A percentile compares a stretch with the other conserved stretches of the same genome.
These are phyloP conservation scores for Aspergillus brasiliensis DNA, from an alignment of 2,329 filamentous ascomycete species.

Conservation along the genomic window DNA sequence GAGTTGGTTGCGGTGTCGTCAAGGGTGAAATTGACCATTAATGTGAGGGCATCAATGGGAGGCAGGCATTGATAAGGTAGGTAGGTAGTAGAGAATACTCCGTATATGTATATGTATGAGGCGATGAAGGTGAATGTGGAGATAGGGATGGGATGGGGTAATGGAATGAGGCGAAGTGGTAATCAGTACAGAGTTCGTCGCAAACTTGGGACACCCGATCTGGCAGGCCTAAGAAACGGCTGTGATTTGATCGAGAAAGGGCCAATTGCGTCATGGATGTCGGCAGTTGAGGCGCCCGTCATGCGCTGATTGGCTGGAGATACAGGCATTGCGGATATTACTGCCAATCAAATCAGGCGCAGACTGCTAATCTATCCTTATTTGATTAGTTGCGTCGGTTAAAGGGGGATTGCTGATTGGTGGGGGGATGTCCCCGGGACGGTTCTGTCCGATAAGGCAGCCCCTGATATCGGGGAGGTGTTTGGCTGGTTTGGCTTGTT, in stretches of 20 bases:
- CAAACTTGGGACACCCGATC: neutral
- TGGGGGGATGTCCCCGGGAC: neutral
- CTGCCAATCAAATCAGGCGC: neutral
- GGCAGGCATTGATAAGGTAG: neutral
- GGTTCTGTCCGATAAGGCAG: neutral
- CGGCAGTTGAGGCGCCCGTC: neutral
- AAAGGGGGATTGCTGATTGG: neutral
- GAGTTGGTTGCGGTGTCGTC: conserved; percentile 5
- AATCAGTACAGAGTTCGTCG: neutral
- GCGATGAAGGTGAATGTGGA: neutral
- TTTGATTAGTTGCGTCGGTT: neutral
- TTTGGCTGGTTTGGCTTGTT: neutral
- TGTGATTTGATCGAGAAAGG: neutral
- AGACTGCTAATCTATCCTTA: neutral
- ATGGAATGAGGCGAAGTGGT: no score
- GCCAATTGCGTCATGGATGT: conserved; percentile 11
- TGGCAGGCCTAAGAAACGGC: neutral
- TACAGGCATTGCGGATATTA: neutral
- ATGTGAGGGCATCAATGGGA: neutral
- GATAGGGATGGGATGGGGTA: no score
- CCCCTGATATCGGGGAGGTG: neutral
- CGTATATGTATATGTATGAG: neutral
- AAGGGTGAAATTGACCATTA: conserved; percentile 15
- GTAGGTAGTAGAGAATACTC: neutral
- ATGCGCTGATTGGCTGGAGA: conserved; percentile 6